Percentiles rank a stretch among this genome's conserved stretches.
phyloP scores from a whole-genome alignment of 148 eudicot genomes.

The Suaeda aralocaspica region DNA sequence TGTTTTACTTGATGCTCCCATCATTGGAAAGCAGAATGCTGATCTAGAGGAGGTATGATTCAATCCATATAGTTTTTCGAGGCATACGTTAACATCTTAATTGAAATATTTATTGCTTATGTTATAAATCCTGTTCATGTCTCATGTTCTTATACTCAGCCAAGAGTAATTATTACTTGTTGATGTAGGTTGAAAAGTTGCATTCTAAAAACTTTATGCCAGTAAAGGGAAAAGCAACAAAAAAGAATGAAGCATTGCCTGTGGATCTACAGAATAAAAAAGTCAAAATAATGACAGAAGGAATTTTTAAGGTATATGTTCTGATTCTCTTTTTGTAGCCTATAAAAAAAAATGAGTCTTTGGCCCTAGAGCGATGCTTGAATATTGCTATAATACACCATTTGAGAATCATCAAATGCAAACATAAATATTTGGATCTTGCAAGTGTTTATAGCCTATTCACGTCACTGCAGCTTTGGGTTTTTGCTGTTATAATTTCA shows the following conservation, averaged over 20 bases:
- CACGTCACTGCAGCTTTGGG: too few relatives aligned
- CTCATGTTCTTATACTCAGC: neutral
- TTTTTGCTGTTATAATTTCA: too few relatives aligned
- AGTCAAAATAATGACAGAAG: conserved; percentile 71
- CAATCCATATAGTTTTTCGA: neutral
- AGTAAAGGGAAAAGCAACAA: conserved; percentile 50
- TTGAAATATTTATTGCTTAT: neutral
- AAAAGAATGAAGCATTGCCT: conserved; percentile 52
- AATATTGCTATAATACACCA: too few relatives aligned
- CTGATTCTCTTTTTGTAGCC: neutral
- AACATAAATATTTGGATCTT: too few relatives aligned
- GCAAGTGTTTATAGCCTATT: too few relatives aligned
- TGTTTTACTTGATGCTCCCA: conserved; percentile 37
- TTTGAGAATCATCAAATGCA: too few relatives aligned
- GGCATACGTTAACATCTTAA: neutral
- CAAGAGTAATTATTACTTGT: conserved; percentile 5
- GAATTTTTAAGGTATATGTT: conserved; percentile 51
- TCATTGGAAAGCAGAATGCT: conserved; percentile 31
- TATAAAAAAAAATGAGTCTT: neutral
- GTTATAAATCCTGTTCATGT: conserved; percentile 5
- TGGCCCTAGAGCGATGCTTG: too few relatives aligned
- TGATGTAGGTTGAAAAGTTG: conserved; percentile 52
- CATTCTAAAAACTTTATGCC: conserved; percentile 33
- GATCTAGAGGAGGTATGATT: conserved; percentile 45
- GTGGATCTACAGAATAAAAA: conserved; percentile 55